A percentile compares a stretch with the other conserved stretches of the same genome.
Evolutionary conservation across 371 early-diverging fungal species (phyloP).

Genomic region (Haplosporangium sp.): DNA sequence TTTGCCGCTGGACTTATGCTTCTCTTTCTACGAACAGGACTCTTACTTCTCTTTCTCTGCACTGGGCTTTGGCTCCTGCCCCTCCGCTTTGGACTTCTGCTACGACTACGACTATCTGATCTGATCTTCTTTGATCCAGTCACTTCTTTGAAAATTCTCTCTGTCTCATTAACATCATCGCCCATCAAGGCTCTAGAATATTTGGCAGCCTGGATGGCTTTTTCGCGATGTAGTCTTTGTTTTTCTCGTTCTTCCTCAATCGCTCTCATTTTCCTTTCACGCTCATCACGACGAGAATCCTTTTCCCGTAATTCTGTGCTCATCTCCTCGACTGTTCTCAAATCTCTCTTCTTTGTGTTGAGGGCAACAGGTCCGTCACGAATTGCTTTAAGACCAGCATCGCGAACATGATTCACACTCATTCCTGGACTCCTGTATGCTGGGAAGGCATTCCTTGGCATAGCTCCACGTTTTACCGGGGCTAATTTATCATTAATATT

Average conservation of each 20-base stretch:
- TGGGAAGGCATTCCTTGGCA: slow-evolving; percentile 30
- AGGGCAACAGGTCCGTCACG: slow-evolving; percentile 41
- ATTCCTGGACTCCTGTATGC: slow-evolving; percentile 23
- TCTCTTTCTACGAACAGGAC: slow-evolving; percentile 26
- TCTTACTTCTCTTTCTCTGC: slow-evolving; percentile 18
- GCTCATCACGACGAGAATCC: slow-evolving; percentile 28
- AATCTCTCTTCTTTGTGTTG: slow-evolving; percentile 41
- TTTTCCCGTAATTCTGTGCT: slow-evolving; percentile 20
- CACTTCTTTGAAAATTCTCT: slow-evolving; percentile 37
- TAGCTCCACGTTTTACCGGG: slow-evolving; percentile 22
- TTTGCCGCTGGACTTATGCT: slow-evolving; percentile 33
- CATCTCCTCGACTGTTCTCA: slow-evolving; percentile 32
- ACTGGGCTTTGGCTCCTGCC: slow-evolving; percentile 31
- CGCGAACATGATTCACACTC: slow-evolving; percentile 29
- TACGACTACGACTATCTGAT: slow-evolving; percentile 34
- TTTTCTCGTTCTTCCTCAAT: slow-evolving; percentile 45
- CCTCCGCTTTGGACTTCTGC: slow-evolving; percentile 18
- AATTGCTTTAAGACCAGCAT: slow-evolving; percentile 42
- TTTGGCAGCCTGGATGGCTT: slow-evolving; percentile 34
- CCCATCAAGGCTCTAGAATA: slow-evolving; percentile 38
- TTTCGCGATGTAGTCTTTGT: slow-evolving; percentile 33
- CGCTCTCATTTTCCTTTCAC: slow-evolving; percentile 26
- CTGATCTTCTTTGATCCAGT: slow-evolving; percentile 9
- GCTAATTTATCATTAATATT: slow-evolving; percentile 7
- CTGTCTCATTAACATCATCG: slow-evolving; percentile 36